A percentile compares a stretch with the other conserved stretches of the same genome.
Evolutionary conservation across 1,284 basidiomycete genomes (phyloP).

Genomic region (Malassezia brasiliensis): DNA sequence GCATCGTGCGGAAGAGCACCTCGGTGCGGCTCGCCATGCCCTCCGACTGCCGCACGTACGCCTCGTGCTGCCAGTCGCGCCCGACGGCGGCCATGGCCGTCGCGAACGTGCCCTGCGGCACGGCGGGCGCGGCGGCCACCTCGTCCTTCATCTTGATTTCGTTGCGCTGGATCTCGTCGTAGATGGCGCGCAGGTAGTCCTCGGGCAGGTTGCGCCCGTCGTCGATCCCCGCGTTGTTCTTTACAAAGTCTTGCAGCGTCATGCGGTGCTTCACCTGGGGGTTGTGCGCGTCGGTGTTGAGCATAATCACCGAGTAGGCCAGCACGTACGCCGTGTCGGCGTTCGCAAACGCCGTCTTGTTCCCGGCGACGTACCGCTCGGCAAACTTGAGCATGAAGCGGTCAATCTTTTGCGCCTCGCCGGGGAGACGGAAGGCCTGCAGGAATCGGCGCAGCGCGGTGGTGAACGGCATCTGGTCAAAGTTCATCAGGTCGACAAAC

Average conservation of each 20-base stretch:
- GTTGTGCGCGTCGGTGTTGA: slow-evolving; percentile 48
- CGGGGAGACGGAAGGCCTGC: slow-evolving; percentile 46
- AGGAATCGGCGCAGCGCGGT: slow-evolving; percentile 43
- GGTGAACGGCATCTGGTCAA: slow-evolving; percentile 38
- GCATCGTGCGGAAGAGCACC: slow-evolving; percentile 48
- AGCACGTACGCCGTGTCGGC: slow-evolving; percentile 49
- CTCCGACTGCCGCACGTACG: slow-evolving; percentile 45
- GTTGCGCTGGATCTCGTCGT: slow-evolving; percentile 45
- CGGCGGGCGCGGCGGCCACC: slow-evolving; percentile 18
- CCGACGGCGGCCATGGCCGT: slow-evolving; percentile 44
- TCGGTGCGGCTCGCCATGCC: slow-evolving; percentile 48
- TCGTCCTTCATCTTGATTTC: slow-evolving; percentile 50
- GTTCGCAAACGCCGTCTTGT: slow-evolving; percentile 42
- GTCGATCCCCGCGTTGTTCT: slow-evolving; percentile 48
- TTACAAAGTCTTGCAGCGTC: slow-evolving; percentile 45
- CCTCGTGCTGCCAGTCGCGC: slow-evolving; percentile 43
- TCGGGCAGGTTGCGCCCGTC: slow-evolving; percentile 44
- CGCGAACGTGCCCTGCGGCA: slow-evolving; percentile 31
- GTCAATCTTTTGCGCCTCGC: slow-evolving; percentile 48
- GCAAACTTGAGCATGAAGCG: slow-evolving; percentile 49
- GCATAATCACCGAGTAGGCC: slow-evolving; percentile 48
- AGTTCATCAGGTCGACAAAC: slow-evolving; percentile 48
- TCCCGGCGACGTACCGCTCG: slow-evolving; percentile 44
- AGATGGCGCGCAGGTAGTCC: slow-evolving; percentile 37
- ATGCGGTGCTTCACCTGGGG: slow-evolving; percentile 47